Conservation (phyloP, 495 filamentous ascomycete genomes). For the Pyrenula aspistea region DNA sequence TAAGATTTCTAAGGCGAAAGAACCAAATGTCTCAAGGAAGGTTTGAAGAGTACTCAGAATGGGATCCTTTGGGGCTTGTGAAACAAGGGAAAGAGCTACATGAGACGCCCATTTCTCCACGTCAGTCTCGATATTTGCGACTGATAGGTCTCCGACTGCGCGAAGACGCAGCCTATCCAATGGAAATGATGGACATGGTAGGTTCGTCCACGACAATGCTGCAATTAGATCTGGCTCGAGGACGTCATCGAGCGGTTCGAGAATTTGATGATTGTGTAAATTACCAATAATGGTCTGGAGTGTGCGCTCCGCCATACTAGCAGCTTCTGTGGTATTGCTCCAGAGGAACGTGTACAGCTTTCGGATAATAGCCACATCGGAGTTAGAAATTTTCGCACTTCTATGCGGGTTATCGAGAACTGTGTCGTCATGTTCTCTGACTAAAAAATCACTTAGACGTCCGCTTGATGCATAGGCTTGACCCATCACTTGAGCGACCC, state of each 20-base stretch:
- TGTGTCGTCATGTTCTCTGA: conserved; percentile 24
- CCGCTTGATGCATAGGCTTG: conserved; percentile 71
- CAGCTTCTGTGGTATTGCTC: conserved; percentile 45
- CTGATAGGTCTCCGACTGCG: conserved; percentile 1
- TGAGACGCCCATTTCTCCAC: conserved; percentile 48
- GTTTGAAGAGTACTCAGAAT: conserved; percentile 53
- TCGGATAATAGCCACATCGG: not conserved
- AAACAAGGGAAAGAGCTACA: conserved; percentile 49
- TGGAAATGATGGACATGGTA: conserved; percentile 20
- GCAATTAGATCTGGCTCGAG: conserved; percentile 27
- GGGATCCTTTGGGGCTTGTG: conserved; percentile 45
- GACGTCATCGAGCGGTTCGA: conserved; percentile 32
- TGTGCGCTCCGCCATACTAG: conserved; percentile 67
- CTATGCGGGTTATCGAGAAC: not conserved
- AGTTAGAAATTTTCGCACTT: not conserved
- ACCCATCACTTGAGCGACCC: conserved; percentile 76
- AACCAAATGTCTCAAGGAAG: conserved; percentile 47
- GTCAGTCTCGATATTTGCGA: conserved; percentile 9
- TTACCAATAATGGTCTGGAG: conserved; percentile 58
- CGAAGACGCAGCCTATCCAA: conserved; percentile 1
- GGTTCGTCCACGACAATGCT: conserved; percentile 32
- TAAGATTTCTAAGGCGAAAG: conserved; percentile 57
- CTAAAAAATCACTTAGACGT: conserved; percentile 30
- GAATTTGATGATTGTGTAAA: conserved; percentile 29
- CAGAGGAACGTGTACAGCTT: conserved; percentile 53